Evolutionary conservation across 371 early-diverging fungal species (phyloP), one percentile per base, ranked within the genome.

Genomic region (Basidiobolus heterosporus): DNA sequence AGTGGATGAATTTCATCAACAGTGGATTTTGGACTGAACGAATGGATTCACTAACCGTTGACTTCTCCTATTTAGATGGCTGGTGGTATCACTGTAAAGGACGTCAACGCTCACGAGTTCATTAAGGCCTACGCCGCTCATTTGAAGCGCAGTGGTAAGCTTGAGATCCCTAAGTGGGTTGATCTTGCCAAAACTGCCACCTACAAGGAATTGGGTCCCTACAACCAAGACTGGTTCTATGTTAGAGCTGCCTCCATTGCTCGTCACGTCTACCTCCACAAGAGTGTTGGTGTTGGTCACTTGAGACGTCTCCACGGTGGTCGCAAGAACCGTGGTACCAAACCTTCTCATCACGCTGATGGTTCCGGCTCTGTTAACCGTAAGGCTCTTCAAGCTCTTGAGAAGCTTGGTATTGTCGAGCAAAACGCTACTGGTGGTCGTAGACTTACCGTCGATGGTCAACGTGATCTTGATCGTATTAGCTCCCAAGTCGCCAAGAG

Each of bases 141-240:
- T 80, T 79, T 95, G 61, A 95, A 93, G 88, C 80, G 87, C 56
- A 82, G 91, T 58, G 96, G 95, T 61, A 91, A 92, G 81, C 82
- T 98, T 66, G 87, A 88, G 61, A 84, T 98, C 59, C 98, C 96
- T 67, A 85, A 82, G 74, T 95, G 94, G 95, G 88, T 91, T 56
- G 94, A 98, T 68, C 68, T 91, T 61, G 94, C 90, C 74, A 98
- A 98, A 83, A 93, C 96, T 58, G 91, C 80, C 56, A 74, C 88
- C 59, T 75, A 69, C 85, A 94, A 92, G 82, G 93, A 94, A 74
- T 75, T 90, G 53, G 87, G 88, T 62, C 96, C 96, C 42, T 85
- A 88, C 69, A 94, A 98, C 62, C 86, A 88, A 52, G 96, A 98
- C 78, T 98, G 96, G 96, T 98, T 78, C 86, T 98, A 88, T 75